A percentile compares a stretch with the other conserved stretches of the same genome.
phyloP scores from a whole-genome alignment of 345 rosid genomes.

The Noccaea caerulescens region DNA sequence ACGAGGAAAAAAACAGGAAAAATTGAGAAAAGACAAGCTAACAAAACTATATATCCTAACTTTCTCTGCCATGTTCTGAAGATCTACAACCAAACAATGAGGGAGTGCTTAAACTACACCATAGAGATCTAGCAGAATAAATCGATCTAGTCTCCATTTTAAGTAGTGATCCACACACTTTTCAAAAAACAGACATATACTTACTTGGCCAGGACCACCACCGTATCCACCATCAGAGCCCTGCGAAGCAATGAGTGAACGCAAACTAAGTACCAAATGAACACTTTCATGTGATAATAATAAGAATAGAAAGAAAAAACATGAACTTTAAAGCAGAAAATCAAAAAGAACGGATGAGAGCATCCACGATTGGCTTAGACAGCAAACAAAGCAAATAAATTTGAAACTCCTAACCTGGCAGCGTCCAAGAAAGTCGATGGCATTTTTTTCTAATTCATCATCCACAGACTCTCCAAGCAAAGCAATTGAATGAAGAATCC shows the following conservation, averaged over 20 bases:
- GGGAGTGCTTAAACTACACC: not conserved
- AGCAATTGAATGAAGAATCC: conserved; percentile 91
- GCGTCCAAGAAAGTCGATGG: conserved; percentile 69
- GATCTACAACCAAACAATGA: conserved; percentile 23
- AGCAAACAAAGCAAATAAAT: conserved; percentile 9
- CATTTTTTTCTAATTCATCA: conserved; percentile 54
- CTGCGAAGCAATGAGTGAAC: conserved; percentile 45
- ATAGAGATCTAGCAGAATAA: conserved; percentile 22
- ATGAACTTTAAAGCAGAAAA: not conserved
- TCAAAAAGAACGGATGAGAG: not conserved
- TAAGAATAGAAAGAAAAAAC: not conserved
- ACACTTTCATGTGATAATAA: not conserved
- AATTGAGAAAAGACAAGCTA: not conserved
- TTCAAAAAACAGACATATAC: conserved; percentile 40
- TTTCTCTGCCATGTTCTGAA: conserved; percentile 9
- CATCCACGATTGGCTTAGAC: not conserved
- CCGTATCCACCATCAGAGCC: conserved; percentile 89
- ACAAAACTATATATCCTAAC: not conserved
- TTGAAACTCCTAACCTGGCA: conserved; percentile 66
- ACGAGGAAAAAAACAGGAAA: not conserved
- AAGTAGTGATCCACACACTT: conserved; percentile 10
- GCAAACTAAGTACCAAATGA: conserved; percentile 11
- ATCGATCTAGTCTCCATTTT: not conserved
- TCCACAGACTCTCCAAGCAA: conserved; percentile 77
- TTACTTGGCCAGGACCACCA: conserved; percentile 99